phyloP scores from a whole-genome alignment of 2,329 filamentous ascomycete genomes.

The Boeremia lycopersici region DNA sequence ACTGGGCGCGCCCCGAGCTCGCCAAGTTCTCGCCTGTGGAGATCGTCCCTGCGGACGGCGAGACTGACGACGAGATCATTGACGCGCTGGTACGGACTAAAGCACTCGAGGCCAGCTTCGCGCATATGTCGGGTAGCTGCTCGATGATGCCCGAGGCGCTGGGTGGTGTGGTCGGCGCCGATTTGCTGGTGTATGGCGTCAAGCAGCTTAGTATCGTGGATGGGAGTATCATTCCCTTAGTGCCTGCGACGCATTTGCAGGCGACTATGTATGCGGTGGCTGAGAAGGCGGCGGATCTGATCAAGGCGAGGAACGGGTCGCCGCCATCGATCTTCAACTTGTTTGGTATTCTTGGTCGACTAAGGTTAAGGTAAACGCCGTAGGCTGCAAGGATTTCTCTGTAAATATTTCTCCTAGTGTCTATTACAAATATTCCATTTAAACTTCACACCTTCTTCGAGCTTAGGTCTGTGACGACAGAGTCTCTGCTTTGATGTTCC shows the following conservation, averaged over 20 bases:
- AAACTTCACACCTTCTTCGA: not conserved
- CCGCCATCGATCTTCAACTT: not conserved
- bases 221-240: slow-evolving; percentile 38
- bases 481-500: no score
- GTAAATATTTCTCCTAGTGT: slow-evolving; percentile 1
- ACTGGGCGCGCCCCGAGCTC: slow-evolving; percentile 42
- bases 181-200: slow-evolving; percentile 35
- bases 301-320: slow-evolving; percentile 24
- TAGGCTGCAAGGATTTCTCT: not conserved
- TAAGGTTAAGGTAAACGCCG: not conserved
- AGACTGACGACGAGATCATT: slow-evolving; percentile 36
- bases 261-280: slow-evolving; percentile 41
- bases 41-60: slow-evolving; percentile 29
- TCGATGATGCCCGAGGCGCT: slow-evolving; percentile 37
- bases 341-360: not conserved
- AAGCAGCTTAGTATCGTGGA: slow-evolving; percentile 39
- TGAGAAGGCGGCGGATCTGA: slow-evolving; percentile 42
- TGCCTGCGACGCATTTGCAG: slow-evolving; percentile 38
- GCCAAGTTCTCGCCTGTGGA: slow-evolving; percentile 42
- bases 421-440: not conserved
- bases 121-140: slow-evolving; percentile 35
- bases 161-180: slow-evolving; percentile 34
- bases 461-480: no score
- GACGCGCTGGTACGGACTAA: slow-evolving; percentile 19
- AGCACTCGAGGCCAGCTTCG: slow-evolving; percentile 28